Evolutionary conservation across 352 stramenopile genomes (phyloP).

Genomic region (Phytophthora pluvialis): DNA sequence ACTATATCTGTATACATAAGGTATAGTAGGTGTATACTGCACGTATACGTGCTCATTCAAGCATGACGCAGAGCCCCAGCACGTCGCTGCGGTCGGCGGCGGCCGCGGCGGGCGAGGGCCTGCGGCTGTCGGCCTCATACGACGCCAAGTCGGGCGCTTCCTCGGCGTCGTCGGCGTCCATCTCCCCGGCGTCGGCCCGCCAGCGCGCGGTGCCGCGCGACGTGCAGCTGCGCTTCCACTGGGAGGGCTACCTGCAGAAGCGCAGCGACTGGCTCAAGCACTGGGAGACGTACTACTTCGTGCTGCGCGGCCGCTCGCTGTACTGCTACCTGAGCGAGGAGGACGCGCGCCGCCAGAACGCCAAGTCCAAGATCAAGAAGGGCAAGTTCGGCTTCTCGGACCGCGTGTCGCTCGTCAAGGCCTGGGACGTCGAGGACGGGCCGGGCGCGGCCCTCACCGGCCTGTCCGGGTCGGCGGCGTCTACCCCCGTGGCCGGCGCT

Average conservation of each 20-base stretch:
- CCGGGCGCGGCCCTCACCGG: not conserved
- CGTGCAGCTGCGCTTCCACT: constrained; percentile 71
- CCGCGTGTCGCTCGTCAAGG: constrained; percentile 74
- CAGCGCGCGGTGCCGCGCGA: constrained; percentile 30
- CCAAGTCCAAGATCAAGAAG: constrained; percentile 91
- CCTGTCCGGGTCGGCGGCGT: constrained; percentile 6
- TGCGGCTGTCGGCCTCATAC: constrained; percentile 22
- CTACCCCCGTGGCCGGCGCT: constrained; percentile 19
- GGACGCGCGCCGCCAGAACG: constrained; percentile 72
- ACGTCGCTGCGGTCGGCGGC: constrained; percentile 21
- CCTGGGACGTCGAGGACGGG: constrained; percentile 74
- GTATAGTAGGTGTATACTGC: constrained; percentile 1
- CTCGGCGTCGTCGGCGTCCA: constrained; percentile 26
- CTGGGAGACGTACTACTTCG: constrained; percentile 91
- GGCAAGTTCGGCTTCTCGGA: constrained; percentile 87
- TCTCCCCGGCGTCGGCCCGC: constrained; percentile 25
- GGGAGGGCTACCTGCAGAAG: constrained; percentile 89
- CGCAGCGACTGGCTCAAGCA: constrained; percentile 91
- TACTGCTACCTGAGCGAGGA: constrained; percentile 89
- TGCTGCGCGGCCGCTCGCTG: constrained; percentile 66
- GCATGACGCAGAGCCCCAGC: constrained; percentile 34
- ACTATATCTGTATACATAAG: no score
- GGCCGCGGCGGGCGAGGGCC: constrained; percentile 13
- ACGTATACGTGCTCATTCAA: constrained; percentile 28
- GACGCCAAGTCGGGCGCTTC: constrained; percentile 31